Evolutionary conservation across 352 stramenopile species (phyloP).

Genomic region (Phytophthora sp.): DNA sequence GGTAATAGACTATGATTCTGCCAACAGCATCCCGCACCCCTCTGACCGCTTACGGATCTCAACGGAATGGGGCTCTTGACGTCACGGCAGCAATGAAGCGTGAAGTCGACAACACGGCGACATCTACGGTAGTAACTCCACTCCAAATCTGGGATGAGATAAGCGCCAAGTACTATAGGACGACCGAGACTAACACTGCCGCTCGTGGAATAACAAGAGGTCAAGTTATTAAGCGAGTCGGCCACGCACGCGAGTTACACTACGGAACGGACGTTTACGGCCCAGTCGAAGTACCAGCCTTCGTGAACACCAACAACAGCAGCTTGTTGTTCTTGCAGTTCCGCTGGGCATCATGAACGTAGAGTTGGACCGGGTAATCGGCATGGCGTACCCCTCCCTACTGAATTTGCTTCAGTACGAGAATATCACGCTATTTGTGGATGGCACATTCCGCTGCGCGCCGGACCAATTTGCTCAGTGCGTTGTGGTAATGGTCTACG

Average conservation of each 20-base stretch:
- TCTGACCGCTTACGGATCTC: neutral
- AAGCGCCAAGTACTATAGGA: conserved; percentile 3
- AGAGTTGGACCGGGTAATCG: conserved; percentile 9
- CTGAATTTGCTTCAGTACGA: conserved; percentile 7
- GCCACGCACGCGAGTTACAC: conserved; percentile 1
- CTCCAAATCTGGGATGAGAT: conserved; percentile 11
- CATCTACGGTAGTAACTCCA: conserved; percentile 11
- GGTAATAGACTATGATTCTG: conserved; percentile 14
- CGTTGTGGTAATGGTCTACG: conserved; percentile 17
- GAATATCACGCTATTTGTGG: too few relatives aligned
- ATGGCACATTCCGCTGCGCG: too few relatives aligned
- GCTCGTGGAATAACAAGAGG: neutral
- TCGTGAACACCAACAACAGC: conserved; percentile 3
- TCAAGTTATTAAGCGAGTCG: conserved; percentile 7
- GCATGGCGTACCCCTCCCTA: conserved; percentile 5
- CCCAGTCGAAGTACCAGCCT: neutral
- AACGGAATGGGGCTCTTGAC: neutral
- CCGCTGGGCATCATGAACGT: conserved; percentile 2
- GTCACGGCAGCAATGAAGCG: conserved; percentile 4
- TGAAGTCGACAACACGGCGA: neutral
- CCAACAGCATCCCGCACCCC: conserved; percentile 1
- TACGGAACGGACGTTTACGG: conserved; percentile 8
- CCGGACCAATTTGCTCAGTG: conserved; percentile 8
- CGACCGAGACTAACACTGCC: neutral
- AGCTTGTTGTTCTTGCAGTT: conserved; percentile 10